These are phyloP conservation scores for Zangia roseola DNA, from an alignment of 768 basidiomycete species.

Conservation along the genomic window DNA sequence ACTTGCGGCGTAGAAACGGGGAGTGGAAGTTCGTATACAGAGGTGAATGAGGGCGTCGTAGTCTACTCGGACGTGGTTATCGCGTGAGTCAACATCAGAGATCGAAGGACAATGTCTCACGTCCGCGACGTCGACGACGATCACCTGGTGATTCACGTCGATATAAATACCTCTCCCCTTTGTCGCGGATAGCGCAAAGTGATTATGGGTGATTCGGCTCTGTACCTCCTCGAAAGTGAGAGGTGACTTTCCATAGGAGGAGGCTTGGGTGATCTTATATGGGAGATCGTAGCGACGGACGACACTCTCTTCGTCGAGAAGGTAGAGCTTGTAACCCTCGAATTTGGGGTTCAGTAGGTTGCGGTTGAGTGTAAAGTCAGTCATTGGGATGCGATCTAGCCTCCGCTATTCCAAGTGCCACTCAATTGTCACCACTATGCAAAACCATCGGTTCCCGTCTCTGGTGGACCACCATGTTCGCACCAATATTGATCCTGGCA, in stretches of 20 bases:
- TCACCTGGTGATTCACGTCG: conserved; percentile 60
- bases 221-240: conserved; percentile 81
- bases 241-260: conserved; percentile 56
- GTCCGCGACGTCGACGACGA: conserved; percentile 54
- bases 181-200: conserved; percentile 53
- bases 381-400: conserved; percentile 19
- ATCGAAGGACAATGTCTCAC: conserved; percentile 41
- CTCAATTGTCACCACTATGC: too few relatives aligned
- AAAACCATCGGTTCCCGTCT: too few relatives aligned
- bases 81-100: conserved; percentile 2
- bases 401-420: too few relatives aligned
- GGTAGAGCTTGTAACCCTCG: conserved; percentile 77
- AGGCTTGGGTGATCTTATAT: conserved; percentile 46
- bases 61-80: conserved; percentile 44
- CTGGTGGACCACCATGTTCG: too few relatives aligned
- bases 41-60: conserved; percentile 43
- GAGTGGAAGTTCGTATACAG: conserved; percentile 59
- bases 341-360: conserved; percentile 77
- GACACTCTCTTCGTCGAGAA: conserved; percentile 58
- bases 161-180: conserved; percentile 60
- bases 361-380: conserved; percentile 45
- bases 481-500: too few relatives aligned
- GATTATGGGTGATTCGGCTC: conserved; percentile 83
- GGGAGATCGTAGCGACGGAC: conserved; percentile 49
- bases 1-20: conserved; percentile 44